phyloP scores from a whole-genome alignment of 2,329 filamentous ascomycete genomes.

The Fulvia fulva region DNA sequence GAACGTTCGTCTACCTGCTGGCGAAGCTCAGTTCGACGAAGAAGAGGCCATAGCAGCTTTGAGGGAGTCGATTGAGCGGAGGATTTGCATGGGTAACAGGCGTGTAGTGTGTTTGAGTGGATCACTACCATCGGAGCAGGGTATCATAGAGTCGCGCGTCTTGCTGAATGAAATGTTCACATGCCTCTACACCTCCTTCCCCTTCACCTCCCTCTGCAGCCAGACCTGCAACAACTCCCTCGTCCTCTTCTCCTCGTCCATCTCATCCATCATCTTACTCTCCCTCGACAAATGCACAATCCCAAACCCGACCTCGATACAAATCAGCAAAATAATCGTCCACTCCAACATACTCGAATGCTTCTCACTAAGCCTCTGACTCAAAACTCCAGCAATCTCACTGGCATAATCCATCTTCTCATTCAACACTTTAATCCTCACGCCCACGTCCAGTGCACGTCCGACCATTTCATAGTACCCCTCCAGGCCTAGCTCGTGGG shows the following conservation, averaged over 20 bases:
- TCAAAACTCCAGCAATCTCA: constrained; percentile 84
- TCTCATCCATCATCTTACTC: constrained; percentile 41
- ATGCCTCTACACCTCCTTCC: not conserved
- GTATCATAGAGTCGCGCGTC: not conserved
- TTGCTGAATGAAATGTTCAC: not conserved
- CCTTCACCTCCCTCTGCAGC: constrained; percentile 30
- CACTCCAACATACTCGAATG: constrained; percentile 85
- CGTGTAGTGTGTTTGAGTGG: no score
- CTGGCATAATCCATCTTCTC: constrained; percentile 98
- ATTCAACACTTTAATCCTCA: constrained; percentile 85
- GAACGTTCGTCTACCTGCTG: no score
- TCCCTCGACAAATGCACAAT: constrained; percentile 69
- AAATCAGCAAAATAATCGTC: constrained; percentile 93
- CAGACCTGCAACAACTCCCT: constrained; percentile 39
- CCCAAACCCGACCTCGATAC: constrained; percentile 88
- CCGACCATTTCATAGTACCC: constrained; percentile 95
- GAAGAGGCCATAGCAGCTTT: no score
- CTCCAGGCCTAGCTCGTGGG: constrained; percentile 83
- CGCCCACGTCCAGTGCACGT: constrained; percentile 81
- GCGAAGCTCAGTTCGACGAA: no score
- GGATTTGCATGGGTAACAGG: no score
- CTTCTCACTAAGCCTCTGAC: constrained; percentile 85
- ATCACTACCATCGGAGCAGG: not conserved
- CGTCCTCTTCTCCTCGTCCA: constrained; percentile 40
- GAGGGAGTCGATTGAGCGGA: no score